Conservation (phyloP, 768 basidiomycete species). For the Leccinum rimulosum region DNA sequence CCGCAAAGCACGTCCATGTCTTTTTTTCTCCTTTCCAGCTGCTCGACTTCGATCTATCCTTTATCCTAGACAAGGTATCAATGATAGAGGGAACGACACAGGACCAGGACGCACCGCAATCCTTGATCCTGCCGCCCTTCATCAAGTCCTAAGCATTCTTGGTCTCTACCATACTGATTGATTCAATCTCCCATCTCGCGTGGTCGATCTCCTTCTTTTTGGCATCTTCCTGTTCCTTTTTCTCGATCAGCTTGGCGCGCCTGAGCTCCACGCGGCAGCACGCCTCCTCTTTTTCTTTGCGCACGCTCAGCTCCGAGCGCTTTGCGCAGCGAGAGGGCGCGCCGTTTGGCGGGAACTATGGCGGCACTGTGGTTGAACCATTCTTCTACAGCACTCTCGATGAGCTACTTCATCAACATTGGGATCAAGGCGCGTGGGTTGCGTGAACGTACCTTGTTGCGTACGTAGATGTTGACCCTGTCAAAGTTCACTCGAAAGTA, state of each 20-base stretch:
- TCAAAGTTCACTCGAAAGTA: no score
- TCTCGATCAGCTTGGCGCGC: slow-evolving; percentile 51
- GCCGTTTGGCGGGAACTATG: no score
- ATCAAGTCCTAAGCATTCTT: slow-evolving; percentile 75
- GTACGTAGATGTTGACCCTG: no score
- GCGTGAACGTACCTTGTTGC: no score
- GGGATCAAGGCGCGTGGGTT: no score
- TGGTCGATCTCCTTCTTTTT: slow-evolving; percentile 63
- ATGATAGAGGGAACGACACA: background rate
- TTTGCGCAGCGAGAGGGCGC: slow-evolving; percentile 65
- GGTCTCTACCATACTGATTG: slow-evolving; percentile 38
- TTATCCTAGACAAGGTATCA: slow-evolving; percentile 53
- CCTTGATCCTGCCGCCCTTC: slow-evolving; percentile 62
- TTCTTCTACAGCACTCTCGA: no score
- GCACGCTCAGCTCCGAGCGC: slow-evolving; percentile 80
- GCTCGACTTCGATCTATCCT: slow-evolving; percentile 88
- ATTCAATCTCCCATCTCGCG: slow-evolving; percentile 67
- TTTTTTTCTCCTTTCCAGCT: slow-evolving; percentile 68
- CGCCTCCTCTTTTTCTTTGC: slow-evolving; percentile 88
- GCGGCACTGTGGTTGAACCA: no score
- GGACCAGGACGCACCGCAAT: slow-evolving; percentile 52
- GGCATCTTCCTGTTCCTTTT: no score
- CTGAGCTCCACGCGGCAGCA: slow-evolving; percentile 68
- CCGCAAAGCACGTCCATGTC: no score
- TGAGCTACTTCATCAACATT: no score